A percentile compares a stretch with the other conserved stretches of the same genome.
These are phyloP conservation scores for Diphasiastrum complanatum DNA, from an alignment of 83 land plant genomes.

Conservation along the genomic window DNA sequence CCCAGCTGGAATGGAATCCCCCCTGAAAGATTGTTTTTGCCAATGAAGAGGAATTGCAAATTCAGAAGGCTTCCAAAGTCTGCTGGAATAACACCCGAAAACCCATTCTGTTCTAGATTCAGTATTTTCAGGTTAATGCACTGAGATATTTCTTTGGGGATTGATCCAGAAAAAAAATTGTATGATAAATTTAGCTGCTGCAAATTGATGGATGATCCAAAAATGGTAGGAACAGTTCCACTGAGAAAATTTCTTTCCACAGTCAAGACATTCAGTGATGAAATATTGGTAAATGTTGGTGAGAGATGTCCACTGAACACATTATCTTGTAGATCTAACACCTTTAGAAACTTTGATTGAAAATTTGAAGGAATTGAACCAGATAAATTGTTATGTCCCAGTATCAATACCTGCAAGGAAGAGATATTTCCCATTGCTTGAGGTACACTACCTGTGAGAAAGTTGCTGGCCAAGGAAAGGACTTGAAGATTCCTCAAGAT, in stretches of 20 bases:
- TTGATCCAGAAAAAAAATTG: conserved; percentile 36
- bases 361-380: conserved; percentile 45
- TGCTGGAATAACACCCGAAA: conserved; percentile 17
- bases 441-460: conserved; percentile 47
- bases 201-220: no score
- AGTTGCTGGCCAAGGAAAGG: not conserved
- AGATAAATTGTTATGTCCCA: conserved; percentile 42
- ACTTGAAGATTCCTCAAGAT: not conserved
- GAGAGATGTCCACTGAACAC: no score
- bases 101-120: conserved; percentile 7
- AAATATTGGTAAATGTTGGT: no score
- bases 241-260: no score
- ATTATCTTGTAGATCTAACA: conserved; percentile 42
- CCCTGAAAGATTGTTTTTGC: conserved; percentile 2
- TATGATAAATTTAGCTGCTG: no score
- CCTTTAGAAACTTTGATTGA: conserved; percentile 42
- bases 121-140: conserved; percentile 13
- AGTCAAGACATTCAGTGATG: no score
- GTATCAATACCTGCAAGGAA: conserved; percentile 32
- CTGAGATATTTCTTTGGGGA: conserved; percentile 35
- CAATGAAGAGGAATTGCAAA: not conserved
- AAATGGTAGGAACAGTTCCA: no score
- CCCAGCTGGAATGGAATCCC: not conserved
- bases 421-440: conserved; percentile 36
- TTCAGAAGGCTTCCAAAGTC: not conserved